Base-by-base conservation (phyloP, 148 eudicot genomes). In the Vaccinium corymbosum region DNA sequence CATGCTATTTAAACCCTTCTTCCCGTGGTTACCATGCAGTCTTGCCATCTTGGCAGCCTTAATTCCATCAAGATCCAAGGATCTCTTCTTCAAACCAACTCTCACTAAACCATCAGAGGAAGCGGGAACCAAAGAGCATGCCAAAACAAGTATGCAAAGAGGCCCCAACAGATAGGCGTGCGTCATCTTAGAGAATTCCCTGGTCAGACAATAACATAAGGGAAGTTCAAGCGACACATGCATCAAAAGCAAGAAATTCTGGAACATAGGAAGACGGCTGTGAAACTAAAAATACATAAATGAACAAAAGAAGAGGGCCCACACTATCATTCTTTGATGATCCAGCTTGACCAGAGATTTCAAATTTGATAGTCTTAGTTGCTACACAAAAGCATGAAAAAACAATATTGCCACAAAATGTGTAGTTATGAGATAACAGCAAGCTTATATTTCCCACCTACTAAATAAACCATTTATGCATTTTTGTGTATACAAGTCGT, bases 21-120 rank as follows among this genome's bases (percentile, higher is more conserved):
- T 87, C 27, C 83, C 76, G 56, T 77, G 70, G 29, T 82, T 80
- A 70, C 87, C 89, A 73, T 85, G 87, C 88, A 87, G 83, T 81
- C 91, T 88, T 82, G 89, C 88, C 61, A 86, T 75, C 89, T 80
- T 88, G 79, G 94, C 89, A 22, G 95, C 93, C 27, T 86, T 93
- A 35, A 94, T 52, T 57, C 84, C 87, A 55, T 86, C 68, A 74
- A 85, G 89, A 82, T 94, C 98, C 81, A 91, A 84, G n/a, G 85
- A 80, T 50, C 89, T 92, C 91, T 88, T 93, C 85, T 92, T 94
- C 82, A 95, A 79, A 82, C 87, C 78, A 71, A 95, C 83, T 87
- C 93, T 92, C 84, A 88, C 87, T 57, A 95, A 87, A 50, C 87
- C 92, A 77, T 89, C 88, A 66, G 94, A 87, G 66, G 88, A 76